Conservation (phyloP, 192 early-diverging fungal species). For the Entomortierella beljakovae region DNA sequence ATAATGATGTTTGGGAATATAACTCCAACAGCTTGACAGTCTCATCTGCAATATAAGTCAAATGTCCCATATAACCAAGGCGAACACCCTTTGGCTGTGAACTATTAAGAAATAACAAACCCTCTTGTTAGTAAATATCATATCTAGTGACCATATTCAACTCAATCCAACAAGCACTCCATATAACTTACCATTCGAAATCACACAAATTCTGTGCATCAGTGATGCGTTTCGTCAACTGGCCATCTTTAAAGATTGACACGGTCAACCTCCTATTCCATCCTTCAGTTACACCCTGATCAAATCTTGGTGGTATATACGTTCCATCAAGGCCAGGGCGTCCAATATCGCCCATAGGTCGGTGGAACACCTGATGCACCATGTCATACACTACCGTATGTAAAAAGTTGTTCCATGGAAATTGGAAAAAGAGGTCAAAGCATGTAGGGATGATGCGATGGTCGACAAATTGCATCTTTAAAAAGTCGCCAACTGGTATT, state of each 20-base stretch:
- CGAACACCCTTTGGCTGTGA: conserved; percentile 89
- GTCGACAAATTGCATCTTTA: conserved; percentile 77
- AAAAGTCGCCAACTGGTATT: conserved; percentile 78
- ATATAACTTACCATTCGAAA: conserved; percentile 67
- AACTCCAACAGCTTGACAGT: conserved; percentile 91
- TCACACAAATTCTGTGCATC: conserved; percentile 89
- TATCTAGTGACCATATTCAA: background rate
- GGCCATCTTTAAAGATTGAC: conserved; percentile 87
- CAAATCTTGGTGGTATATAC: conserved; percentile 38
- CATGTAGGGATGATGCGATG: conserved; percentile 73
- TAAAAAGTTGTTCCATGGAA: conserved; percentile 98
- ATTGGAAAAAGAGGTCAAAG: conserved; percentile 90
- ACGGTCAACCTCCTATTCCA: conserved; percentile 55
- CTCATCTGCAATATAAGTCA: conserved; percentile 98
- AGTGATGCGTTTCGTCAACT: conserved; percentile 87
- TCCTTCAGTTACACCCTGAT: conserved; percentile 43
- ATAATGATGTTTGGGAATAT: conserved; percentile 41
- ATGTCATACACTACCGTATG: conserved; percentile 99
- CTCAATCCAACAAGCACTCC: background rate
- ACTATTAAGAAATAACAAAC: conserved; percentile 52
- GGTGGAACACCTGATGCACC: conserved; percentile 97
- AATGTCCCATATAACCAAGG: conserved; percentile 98
- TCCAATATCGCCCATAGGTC: conserved; percentile 77
- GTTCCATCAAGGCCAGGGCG: conserved; percentile 34
- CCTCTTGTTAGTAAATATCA: too few relatives aligned